A percentile compares a stretch with the other conserved stretches of the same genome.
These are phyloP conservation scores for Dryadomyces quercus-mongolicae DNA, from an alignment of 2,329 filamentous ascomycete genomes.

Conservation along the genomic window DNA sequence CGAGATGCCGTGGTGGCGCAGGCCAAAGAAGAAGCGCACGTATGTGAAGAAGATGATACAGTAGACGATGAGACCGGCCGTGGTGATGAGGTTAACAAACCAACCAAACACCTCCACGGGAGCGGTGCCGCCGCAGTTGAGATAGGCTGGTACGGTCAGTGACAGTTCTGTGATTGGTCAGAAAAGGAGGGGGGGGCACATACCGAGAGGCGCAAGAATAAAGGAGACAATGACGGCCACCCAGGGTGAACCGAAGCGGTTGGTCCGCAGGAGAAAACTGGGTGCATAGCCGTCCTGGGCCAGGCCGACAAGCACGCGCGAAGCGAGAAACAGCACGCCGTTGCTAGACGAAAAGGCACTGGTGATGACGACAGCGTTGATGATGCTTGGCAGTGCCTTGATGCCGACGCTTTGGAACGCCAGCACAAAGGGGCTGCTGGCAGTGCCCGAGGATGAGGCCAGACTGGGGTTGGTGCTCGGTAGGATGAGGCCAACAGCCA, in stretches of 20 bases:
- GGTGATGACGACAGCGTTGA: slow-evolving; percentile 66
- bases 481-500: slow-evolving; percentile 18
- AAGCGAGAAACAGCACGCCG: slow-evolving; percentile 47
- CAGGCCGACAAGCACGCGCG: slow-evolving; percentile 45
- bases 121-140: slow-evolving; percentile 34
- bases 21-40: slow-evolving; percentile 54
- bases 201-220: background rate
- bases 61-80: slow-evolving; percentile 58
- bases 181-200: too few relatives aligned
- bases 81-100: slow-evolving; percentile 32
- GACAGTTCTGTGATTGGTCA: too few relatives aligned
- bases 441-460: slow-evolving; percentile 16
- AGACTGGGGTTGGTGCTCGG: slow-evolving; percentile 19
- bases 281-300: slow-evolving; percentile 48
- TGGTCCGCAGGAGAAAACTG: slow-evolving; percentile 39
- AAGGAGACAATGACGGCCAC: background rate
- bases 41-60: slow-evolving; percentile 55
- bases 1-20: slow-evolving; percentile 49
- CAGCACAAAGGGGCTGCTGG: slow-evolving; percentile 53
- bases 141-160: slow-evolving; percentile 29
- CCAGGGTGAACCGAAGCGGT: slow-evolving; percentile 40
- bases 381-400: slow-evolving; percentile 52
- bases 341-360: slow-evolving; percentile 60
- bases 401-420: slow-evolving; percentile 61
- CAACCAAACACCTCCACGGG: slow-evolving; percentile 9